Base-by-base conservation (phyloP, 2,329 filamentous ascomycete genomes). In the Aspergillus pseudoglaucus region DNA sequence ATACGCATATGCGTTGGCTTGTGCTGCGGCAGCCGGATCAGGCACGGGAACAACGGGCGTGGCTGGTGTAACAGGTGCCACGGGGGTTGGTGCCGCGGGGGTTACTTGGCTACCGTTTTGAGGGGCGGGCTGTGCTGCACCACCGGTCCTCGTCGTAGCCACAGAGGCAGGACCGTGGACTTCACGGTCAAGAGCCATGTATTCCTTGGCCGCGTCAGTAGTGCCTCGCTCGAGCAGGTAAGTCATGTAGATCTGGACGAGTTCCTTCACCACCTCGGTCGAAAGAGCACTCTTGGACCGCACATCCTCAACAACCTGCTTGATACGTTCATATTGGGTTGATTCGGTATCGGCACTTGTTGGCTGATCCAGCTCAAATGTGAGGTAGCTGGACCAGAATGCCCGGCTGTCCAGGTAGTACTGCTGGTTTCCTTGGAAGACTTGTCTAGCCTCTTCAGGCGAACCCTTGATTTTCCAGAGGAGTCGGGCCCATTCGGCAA, bases 341-440 rank as follows among this genome's bases (percentile, higher is more conserved):
- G 74, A 59, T 61, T 91, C 87, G 2, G 78, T 75, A 44, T 83
- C 79, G 1, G 76, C 71, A 52, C 74, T 83, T 1, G 84, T 85
- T 9, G 88, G 85, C 66, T 95, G 90, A 48, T 87, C 83, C 43
- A 94, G 75, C 72, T 98, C 93, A 62, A 98, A 95, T 49, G 85
- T 76, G 47, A 97, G 79, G 76, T 90, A 97, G 61, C 82, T 87
- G 57, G 83, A 77, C 91, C 93, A 98, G 75, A 97, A 97, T 39
- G 87, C 76, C 30, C 83, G 81, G 66, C 90, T 95, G 63, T 93
- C 88, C 2, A 84, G 77, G 64, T 94, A 95, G 76, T 83, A 88
- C 63, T 90, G 83, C 47, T 87, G 78, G 58, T 95, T 91, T 68
- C 85, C 86, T 52, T 83, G 73, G 72, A 91, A 97, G 1, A 95